Conservation (phyloP, 192 early-diverging fungal genomes). For the Chytriomyces sp. region DNA sequence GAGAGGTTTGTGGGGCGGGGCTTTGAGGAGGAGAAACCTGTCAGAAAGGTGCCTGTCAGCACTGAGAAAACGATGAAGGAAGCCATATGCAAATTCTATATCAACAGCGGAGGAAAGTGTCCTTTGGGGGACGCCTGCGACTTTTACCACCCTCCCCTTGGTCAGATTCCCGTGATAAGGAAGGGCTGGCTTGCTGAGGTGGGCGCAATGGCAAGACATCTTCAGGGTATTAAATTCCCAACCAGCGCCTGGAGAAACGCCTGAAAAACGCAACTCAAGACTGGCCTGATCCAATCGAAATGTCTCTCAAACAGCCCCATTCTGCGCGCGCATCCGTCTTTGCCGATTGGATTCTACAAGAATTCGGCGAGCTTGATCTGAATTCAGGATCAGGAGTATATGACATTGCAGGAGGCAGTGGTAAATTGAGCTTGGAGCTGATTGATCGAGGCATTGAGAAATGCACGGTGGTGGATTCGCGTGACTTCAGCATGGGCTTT, state of each 20-base stretch:
- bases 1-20: conserved; percentile 14
- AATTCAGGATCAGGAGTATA: conserved; percentile 44
- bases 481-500: conserved; percentile 40
- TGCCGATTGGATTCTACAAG: conserved; percentile 54
- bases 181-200: conserved; percentile 44
- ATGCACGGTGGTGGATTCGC: conserved; percentile 54
- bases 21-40: conserved; percentile 15
- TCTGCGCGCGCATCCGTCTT: conserved; percentile 52
- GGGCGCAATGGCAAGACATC: too few relatives aligned
- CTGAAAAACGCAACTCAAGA: conserved; percentile 41
- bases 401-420: conserved; percentile 63
- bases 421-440: conserved; percentile 52
- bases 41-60: neutral
- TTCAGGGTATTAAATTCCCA: neutral
- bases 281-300: conserved; percentile 39
- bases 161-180: conserved; percentile 30
- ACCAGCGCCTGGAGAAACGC: neutral
- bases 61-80: neutral
- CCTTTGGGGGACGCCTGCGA: conserved; percentile 18
- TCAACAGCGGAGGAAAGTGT: conserved; percentile 34
- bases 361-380: conserved; percentile 38
- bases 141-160: conserved; percentile 38
- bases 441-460: conserved; percentile 45
- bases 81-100: conserved; percentile 40
- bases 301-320: conserved; percentile 53